phyloP scores from a whole-genome alignment of 192 early-diverging fungal genomes.

The Entomortierella lignicola region DNA sequence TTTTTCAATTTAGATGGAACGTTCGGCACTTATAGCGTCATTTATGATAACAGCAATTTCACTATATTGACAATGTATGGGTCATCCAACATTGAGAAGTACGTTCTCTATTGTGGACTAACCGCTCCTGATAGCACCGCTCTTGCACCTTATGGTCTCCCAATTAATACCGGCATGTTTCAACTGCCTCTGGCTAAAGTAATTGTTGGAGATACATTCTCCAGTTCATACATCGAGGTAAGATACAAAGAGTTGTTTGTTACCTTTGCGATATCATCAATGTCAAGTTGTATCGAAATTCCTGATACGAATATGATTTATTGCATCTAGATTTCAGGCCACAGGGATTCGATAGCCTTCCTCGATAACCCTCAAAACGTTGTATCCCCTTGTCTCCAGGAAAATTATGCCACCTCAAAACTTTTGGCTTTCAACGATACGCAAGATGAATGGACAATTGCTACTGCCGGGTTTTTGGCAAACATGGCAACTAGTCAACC shows the following conservation, averaged over 20 bases:
- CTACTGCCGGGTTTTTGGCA: neutral
- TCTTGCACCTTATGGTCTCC: conserved; percentile 17
- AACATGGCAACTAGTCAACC: neutral
- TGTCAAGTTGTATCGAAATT: neutral
- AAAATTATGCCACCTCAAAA: neutral
- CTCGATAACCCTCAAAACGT: conserved; percentile 40
- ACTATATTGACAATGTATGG: conserved; percentile 44
- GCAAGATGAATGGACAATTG: conserved; percentile 1
- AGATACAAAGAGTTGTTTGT: neutral
- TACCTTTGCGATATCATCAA: neutral
- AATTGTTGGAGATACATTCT: conserved; percentile 40
- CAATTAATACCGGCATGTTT: neutral
- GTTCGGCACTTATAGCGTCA: conserved; percentile 25
- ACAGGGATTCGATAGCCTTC: conserved; percentile 31
- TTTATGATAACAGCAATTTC: conserved; percentile 39
- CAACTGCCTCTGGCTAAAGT: conserved; percentile 51
- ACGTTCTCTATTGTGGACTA: conserved; percentile 54
- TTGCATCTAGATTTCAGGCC: conserved; percentile 39
- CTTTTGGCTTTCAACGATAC: neutral
- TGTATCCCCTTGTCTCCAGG: conserved; percentile 57
- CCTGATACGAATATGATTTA: neutral
- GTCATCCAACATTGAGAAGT: conserved; percentile 32
- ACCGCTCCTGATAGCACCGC: conserved; percentile 5
- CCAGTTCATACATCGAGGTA: conserved; percentile 61
- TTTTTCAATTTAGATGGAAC: conserved; percentile 15